phyloP scores from a whole-genome alignment of 768 basidiomycete genomes.

The Chalciporus chontae region DNA sequence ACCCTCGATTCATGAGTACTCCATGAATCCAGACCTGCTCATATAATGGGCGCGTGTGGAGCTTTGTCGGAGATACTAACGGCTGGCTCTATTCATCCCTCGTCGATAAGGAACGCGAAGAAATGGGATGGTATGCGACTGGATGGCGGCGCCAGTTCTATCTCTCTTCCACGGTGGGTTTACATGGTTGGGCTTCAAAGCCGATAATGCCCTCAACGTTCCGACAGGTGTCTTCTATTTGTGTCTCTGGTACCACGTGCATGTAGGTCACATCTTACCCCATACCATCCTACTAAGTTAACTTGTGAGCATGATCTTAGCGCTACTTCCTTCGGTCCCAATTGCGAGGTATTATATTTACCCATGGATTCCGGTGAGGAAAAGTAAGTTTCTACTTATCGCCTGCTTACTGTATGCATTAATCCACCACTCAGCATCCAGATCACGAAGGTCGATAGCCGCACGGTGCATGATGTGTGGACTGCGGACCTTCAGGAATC shows the following conservation, averaged over 20 bases:
- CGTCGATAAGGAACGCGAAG: conserved; percentile 7
- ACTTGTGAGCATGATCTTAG: conserved; percentile 33
- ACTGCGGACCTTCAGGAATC: conserved; percentile 46
- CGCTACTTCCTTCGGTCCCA: conserved; percentile 54
- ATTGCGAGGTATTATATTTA: conserved; percentile 41
- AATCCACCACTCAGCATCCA: conserved; percentile 11
- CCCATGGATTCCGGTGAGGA: conserved; percentile 41
- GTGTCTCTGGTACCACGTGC: conserved; percentile 42
- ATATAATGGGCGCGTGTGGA: conserved; percentile 30
- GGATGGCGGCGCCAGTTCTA: conserved; percentile 43
- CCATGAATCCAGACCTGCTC: conserved; percentile 29
- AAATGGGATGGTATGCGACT: conserved; percentile 1
- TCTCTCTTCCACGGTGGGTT: conserved; percentile 28
- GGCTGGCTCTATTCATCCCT: conserved; percentile 49
- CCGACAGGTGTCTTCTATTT: conserved; percentile 50
- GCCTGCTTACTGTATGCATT: background rate
- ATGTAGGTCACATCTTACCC: conserved; percentile 37
- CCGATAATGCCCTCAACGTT: background rate
- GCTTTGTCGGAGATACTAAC: conserved; percentile 47
- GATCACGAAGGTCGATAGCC: conserved; percentile 33
- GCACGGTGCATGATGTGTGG: conserved; percentile 52
- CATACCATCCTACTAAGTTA: background rate
- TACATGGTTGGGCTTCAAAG: background rate
- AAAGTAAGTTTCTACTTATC: conserved; percentile 32
- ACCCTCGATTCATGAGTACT: background rate